These are phyloP conservation scores for Corylus americana DNA, from an alignment of 306 rosid species.

Conservation along the genomic window DNA sequence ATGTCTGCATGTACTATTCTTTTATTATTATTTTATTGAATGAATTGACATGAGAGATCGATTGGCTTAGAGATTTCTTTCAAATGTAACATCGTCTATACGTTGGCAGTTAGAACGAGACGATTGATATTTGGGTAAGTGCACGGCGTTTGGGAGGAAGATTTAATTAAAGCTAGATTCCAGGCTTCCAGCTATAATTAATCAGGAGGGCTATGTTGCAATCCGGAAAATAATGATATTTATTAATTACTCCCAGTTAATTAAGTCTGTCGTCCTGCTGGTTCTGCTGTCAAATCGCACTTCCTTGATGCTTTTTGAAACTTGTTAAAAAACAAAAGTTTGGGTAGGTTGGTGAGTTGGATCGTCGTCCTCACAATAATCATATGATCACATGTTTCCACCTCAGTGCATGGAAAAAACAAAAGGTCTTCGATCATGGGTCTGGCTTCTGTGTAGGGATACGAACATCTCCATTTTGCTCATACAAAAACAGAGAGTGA, in stretches of 20 bases:
- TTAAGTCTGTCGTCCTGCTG: neutral
- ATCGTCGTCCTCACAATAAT: conserved; percentile 10
- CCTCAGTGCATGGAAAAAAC: neutral
- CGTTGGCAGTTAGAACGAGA: no score
- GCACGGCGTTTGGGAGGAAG: no score
- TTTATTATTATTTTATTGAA: no score
- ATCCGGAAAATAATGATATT: neutral
- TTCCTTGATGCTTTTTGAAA: conserved; percentile 20
- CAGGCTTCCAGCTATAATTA: neutral
- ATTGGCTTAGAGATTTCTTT: no score
- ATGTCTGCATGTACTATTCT: no score
- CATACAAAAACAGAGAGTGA: neutral
- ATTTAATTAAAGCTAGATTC: neutral
- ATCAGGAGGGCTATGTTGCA: neutral
- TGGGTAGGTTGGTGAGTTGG: conserved; percentile 7
- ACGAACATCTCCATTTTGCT: neutral
- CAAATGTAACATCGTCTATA: no score
- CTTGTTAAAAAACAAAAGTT: conserved; percentile 9
- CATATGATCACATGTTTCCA: conserved; percentile 23
- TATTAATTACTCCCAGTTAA: neutral
- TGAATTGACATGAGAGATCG: no score
- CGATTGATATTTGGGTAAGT: no score
- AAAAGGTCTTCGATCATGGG: neutral
- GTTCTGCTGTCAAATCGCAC: conserved; percentile 28
- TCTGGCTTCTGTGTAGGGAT: neutral